Evolutionary conservation across 768 basidiomycete genomes (phyloP), one percentile per base, ranked within the genome.

Genomic region (Albatrellus ellisii): DNA sequence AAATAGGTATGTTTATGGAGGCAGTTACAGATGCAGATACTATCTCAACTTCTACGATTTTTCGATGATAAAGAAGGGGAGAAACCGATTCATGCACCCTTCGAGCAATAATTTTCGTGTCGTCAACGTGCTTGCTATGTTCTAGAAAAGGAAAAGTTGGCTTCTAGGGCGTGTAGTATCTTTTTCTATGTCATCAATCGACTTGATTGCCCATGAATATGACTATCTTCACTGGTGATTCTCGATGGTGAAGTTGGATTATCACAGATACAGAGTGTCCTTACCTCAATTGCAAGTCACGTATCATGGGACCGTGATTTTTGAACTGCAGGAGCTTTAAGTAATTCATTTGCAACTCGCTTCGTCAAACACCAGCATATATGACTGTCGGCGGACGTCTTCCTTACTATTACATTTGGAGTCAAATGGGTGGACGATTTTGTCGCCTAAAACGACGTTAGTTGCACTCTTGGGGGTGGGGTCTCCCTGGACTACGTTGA

Each of bases 21-120:
- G 26, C 69, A 6, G 77, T 84, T 34, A 67, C 66, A 1, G 60
- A 67, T 29, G 58, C 59, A 6, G 62, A 62, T 5, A 65, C 68
- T 25, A 69, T 86, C 41, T 60, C 72, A 24, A 80, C 61, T 98
- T 97, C 63, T 97, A 94, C 55, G 88, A 94, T 52, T 69, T 91
- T 4, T 85, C 91, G 1, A 73, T 73, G 0, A 77, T 86, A 0
- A 66, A 67, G 31, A 63, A 68, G 42, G 69, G 80, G 9, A 63
- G 95, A n/a, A 97, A 89, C 58, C 65, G 61, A 21, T 75, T 83
- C 54, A 77, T 97, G 41, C 74, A 77, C 52, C 75, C 80, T 0
- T 53, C 64, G 6, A 60, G 61, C 11, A 66, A 66, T 14, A 62
- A 63, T 27, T 54, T 85, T 9, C 65, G 63, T 20, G 61, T 86